Evolutionary conservation across 805 yeast species (phyloP).

Genomic region (Kodamaea kaohsiungensis): DNA sequence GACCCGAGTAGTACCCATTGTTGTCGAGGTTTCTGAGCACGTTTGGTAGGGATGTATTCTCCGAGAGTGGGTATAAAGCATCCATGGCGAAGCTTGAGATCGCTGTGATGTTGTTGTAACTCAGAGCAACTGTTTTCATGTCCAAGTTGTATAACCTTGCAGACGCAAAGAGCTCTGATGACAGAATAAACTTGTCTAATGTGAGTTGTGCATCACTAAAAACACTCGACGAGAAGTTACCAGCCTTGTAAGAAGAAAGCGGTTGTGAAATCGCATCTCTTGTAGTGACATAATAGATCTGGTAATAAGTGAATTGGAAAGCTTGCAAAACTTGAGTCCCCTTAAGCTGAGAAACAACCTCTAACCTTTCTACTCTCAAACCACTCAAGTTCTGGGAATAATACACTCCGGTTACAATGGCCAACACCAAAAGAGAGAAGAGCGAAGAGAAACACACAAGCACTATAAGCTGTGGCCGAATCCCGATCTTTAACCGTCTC

Average conservation of each 20-base stretch:
- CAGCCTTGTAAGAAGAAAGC: constrained; percentile 65
- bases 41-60: constrained; percentile 44
- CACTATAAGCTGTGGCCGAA: constrained; percentile 72
- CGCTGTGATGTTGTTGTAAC: constrained; percentile 27
- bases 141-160: constrained; percentile 69
- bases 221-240: constrained; percentile 56
- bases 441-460: constrained; percentile 70
- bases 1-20: constrained; percentile 59
- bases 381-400: constrained; percentile 62
- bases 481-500: constrained; percentile 56
- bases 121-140: constrained; percentile 46
- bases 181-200: constrained; percentile 60
- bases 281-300: constrained; percentile 62
- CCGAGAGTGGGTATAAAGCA: constrained; percentile 51
- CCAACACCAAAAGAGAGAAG: constrained; percentile 68
- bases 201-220: constrained; percentile 45
- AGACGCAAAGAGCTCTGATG: constrained; percentile 62
- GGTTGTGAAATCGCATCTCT: constrained; percentile 63
- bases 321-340: constrained; percentile 77
- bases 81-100: constrained; percentile 31
- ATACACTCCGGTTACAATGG: constrained; percentile 72
- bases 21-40: constrained; percentile 21
- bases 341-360: constrained; percentile 78
- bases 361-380: constrained; percentile 67
- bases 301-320: constrained; percentile 62